Evolutionary conservation across 1,284 basidiomycete species (phyloP).

Genomic region (Exobasidium cylindrosporum): DNA sequence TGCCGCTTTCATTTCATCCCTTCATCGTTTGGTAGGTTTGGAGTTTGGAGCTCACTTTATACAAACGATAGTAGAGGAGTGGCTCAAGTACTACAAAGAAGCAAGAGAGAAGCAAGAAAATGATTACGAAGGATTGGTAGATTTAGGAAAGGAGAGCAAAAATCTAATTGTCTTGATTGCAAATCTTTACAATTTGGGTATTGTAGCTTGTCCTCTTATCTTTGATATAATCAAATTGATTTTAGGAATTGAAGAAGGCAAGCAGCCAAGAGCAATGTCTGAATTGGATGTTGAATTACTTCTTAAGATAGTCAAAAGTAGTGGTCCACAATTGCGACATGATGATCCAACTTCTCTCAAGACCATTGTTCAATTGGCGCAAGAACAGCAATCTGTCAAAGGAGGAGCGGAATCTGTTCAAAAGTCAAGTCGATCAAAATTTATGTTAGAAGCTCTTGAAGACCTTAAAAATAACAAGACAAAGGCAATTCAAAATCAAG

Average conservation of each 20-base stretch:
- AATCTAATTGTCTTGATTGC: conserved; percentile 84
- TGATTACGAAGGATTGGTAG: conserved; percentile 12
- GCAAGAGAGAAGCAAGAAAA: not conserved
- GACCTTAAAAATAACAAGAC: conserved; percentile 61
- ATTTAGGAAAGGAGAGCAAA: conserved; percentile 69
- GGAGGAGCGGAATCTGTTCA: not conserved
- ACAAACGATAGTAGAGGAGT: conserved; percentile 53
- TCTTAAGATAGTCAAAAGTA: conserved; percentile 70
- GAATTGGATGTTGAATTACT: conserved; percentile 84
- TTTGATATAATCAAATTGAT: conserved; percentile 85
- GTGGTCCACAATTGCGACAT: conserved; percentile 42
- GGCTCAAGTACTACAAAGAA: conserved; percentile 10
- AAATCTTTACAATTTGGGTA: conserved; percentile 92
- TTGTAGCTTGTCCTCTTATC: conserved; percentile 79
- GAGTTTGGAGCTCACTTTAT: conserved; percentile 72
- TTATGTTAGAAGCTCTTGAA: conserved; percentile 51
- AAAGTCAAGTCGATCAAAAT: conserved; percentile 37
- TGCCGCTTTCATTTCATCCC: conserved; percentile 77
- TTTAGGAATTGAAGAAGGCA: conserved; percentile 58
- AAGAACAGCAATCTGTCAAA: conserved; percentile 15
- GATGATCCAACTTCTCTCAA: conserved; percentile 47
- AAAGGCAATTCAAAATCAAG: conserved; percentile 51
- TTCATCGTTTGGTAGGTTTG: conserved; percentile 80
- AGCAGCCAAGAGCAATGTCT: conserved; percentile 22
- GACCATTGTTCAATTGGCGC: conserved; percentile 41